These are phyloP conservation scores for Hansfordia pulvinata DNA, from an alignment of 2,329 filamentous ascomycete species.

Conservation along the genomic window DNA sequence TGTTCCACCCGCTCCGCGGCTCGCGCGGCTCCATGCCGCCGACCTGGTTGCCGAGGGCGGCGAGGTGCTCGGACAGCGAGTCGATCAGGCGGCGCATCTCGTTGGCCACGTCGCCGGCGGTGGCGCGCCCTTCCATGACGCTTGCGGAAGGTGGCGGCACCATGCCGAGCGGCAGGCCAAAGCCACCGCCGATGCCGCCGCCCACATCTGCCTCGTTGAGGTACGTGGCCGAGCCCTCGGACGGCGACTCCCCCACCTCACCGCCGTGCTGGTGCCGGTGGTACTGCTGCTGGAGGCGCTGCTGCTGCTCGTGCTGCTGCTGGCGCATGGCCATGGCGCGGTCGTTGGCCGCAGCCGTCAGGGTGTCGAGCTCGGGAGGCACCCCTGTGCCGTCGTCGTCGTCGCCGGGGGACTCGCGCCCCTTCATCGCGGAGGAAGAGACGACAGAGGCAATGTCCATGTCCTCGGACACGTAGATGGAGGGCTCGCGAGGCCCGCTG, in stretches of 20 bases:
- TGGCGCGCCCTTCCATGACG: constrained; percentile 41
- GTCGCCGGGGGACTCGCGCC: too few relatives aligned
- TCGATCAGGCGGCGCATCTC: constrained; percentile 36
- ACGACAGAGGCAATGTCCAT: constrained; percentile 30
- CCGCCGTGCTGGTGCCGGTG: constrained; percentile 4
- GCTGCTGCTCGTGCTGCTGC: constrained; percentile 8
- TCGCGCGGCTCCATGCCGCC: constrained; percentile 22
- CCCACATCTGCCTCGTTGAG: constrained; percentile 4
- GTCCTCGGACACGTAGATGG: constrained; percentile 48
- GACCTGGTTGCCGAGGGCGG: constrained; percentile 28
- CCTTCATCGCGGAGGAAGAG: constrained; percentile 3
- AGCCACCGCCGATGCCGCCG: neutral
- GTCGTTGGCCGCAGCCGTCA: constrained; percentile 4
- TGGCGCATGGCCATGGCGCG: constrained; percentile 8
- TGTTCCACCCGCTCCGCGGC: too few relatives aligned
- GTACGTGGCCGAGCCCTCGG: constrained; percentile 5
- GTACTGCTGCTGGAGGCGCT: constrained; percentile 6
- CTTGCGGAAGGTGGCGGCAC: constrained; percentile 32
- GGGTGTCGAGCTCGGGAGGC: constrained; percentile 8
- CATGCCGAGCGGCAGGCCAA: constrained; percentile 18
- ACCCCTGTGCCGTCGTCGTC: constrained; percentile 13
- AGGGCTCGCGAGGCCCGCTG: constrained; percentile 39
- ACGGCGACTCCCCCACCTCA: constrained; percentile 1
- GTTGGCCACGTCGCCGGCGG: constrained; percentile 34
- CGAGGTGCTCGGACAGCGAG: constrained; percentile 33